Evolutionary conservation across 1,284 basidiomycete species (phyloP).

Genomic region (Cryptococcus sp.): DNA sequence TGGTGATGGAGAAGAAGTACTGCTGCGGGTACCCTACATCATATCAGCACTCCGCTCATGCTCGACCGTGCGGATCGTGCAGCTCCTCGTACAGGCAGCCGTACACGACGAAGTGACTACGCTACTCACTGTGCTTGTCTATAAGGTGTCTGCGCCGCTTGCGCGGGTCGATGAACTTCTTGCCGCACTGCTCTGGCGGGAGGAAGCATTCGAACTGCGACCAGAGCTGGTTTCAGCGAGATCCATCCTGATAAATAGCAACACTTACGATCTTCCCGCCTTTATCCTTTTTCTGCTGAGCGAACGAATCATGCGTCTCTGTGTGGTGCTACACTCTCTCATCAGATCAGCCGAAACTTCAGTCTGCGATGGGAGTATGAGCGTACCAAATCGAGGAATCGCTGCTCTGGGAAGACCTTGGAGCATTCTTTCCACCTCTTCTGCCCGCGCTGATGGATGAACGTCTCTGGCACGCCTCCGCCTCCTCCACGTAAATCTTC

Average conservation of each 20-base stretch:
- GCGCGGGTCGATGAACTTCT: slow-evolving; percentile 73
- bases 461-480: slow-evolving; percentile 31
- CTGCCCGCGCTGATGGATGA: slow-evolving; percentile 17
- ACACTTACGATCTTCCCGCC: slow-evolving; percentile 83
- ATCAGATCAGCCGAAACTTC: slow-evolving; percentile 11
- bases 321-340: slow-evolving; percentile 66
- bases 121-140: slow-evolving; percentile 62
- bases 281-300: slow-evolving; percentile 68
- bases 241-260: slow-evolving; percentile 3
- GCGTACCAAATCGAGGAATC: slow-evolving; percentile 74
- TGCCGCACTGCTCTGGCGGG: slow-evolving; percentile 59
- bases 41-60: no score
- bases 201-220: slow-evolving; percentile 78
- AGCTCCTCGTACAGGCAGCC: neutral
- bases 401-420: slow-evolving; percentile 81
- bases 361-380: neutral
- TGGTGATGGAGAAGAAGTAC: slow-evolving; percentile 84
- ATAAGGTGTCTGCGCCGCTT: slow-evolving; percentile 77
- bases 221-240: neutral
- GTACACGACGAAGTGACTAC: neutral
- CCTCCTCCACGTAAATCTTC: slow-evolving; percentile 1
- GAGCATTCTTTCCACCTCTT: slow-evolving; percentile 58
- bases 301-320: slow-evolving; percentile 82
- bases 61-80: no score
- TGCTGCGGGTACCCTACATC: slow-evolving; percentile 68